Evolutionary conservation across 148 eudicot species (phyloP).

Genomic region (Chenopodium suecicum): DNA sequence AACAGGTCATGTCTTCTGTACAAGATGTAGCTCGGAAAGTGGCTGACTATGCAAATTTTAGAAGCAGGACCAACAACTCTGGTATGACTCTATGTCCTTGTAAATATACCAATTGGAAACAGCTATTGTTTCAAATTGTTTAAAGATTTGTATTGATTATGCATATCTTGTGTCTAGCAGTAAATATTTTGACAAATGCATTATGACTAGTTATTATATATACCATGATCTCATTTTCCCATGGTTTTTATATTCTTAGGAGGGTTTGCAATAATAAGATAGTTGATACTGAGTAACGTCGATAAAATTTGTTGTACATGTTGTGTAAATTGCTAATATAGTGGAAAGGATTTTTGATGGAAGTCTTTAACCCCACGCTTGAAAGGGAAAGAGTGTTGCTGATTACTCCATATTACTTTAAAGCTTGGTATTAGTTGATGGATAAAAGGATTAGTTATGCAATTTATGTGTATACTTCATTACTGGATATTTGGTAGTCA

Average conservation of each 20-base stretch:
- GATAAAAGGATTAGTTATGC: not conserved
- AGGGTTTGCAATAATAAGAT: not conserved
- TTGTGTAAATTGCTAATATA: not conserved
- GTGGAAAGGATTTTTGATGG: not conserved
- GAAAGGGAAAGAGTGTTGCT: not conserved
- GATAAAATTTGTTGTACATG: not conserved
- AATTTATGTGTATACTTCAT: not conserved
- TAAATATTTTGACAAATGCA: not conserved
- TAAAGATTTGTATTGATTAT: not conserved
- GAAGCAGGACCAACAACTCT: constrained; percentile 39
- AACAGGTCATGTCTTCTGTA: constrained; percentile 78
- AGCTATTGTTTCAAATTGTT: not conserved
- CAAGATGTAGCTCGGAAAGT: constrained; percentile 90
- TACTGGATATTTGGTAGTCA: not conserved
- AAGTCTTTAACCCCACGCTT: not conserved
- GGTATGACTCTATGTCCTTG: constrained; percentile 40
- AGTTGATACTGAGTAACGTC: not conserved
- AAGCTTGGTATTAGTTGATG: not conserved
- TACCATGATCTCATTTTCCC: not conserved
- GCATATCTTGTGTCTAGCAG: not conserved
- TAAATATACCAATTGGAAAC: not conserved
- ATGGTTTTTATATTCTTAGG: not conserved
- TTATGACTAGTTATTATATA: not conserved
- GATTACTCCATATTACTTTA: not conserved
- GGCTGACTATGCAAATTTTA: constrained; percentile 77